Conservation (phyloP, 202 grass and related monocot genomes). For the Setaria viridis region DNA sequence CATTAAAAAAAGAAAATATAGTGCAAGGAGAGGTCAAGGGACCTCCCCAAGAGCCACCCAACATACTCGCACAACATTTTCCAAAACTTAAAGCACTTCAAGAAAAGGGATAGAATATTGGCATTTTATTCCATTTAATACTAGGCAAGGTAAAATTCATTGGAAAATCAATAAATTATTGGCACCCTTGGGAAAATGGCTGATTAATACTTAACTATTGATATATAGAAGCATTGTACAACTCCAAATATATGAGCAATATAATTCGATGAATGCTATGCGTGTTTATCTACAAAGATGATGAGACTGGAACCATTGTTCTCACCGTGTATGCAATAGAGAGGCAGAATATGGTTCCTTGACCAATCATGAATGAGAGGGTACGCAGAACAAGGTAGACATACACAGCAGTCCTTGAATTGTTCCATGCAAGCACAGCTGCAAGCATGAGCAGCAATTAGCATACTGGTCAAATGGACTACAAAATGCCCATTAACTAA, state of each 20-base stretch:
- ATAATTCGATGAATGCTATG: neutral
- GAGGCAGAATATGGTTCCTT: conserved; percentile 85
- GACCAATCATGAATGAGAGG: conserved; percentile 70
- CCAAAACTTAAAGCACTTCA: too few species aligned
- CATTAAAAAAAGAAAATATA: too few species aligned
- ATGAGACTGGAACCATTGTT: neutral
- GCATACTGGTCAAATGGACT: neutral
- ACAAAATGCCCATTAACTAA: neutral
- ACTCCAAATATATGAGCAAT: neutral
- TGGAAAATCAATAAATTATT: neutral
- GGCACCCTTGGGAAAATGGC: neutral
- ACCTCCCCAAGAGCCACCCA: too few species aligned
- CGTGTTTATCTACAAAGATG: neutral
- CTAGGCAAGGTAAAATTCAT: neutral
- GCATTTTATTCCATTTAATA: too few species aligned
- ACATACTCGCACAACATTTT: too few species aligned
- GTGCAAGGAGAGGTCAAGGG: too few species aligned
- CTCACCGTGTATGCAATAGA: conserved; percentile 74
- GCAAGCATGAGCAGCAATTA: conserved; percentile 27
- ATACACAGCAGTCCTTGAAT: conserved; percentile 66
- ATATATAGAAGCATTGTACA: neutral
- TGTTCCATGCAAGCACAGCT: conserved; percentile 76
- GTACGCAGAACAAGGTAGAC: conserved; percentile 65
- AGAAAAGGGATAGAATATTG: too few species aligned
- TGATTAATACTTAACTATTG: neutral